A percentile compares a stretch with the other conserved stretches of the same genome.
Evolutionary conservation across 768 basidiomycete species (phyloP).

Genomic region (Lanmaoa pseudosensibilis): DNA sequence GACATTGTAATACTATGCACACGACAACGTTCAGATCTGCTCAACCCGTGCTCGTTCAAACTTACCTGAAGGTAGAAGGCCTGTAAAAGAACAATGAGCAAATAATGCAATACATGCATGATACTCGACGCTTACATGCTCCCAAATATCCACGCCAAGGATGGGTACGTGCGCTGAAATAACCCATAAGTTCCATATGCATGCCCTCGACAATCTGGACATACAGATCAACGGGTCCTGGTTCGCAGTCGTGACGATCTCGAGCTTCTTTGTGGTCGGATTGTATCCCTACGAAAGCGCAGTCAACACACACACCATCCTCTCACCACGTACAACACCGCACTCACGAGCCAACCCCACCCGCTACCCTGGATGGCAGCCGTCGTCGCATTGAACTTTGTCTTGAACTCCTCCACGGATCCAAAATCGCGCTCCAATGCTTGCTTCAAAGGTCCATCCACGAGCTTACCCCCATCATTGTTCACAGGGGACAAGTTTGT

Average conservation of each 20-base stretch:
- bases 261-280: constrained; percentile 65
- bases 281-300: constrained; percentile 61
- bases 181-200: constrained; percentile 7
- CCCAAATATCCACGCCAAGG: constrained; percentile 97
- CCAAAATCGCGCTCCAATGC: constrained; percentile 84
- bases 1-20: constrained; percentile 79
- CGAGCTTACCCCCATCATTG: constrained; percentile 62
- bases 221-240: constrained; percentile 87
- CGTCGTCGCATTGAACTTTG: constrained; percentile 80
- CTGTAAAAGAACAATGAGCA: constrained; percentile 31
- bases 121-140: constrained; percentile 59
- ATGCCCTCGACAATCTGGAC: constrained; percentile 14
- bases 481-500: constrained; percentile 84
- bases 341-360: constrained; percentile 93
- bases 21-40: constrained; percentile 17
- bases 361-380: constrained; percentile 95
- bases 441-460: constrained; percentile 66
- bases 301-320: background rate
- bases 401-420: constrained; percentile 83
- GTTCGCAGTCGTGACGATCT: constrained; percentile 91
- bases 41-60: background rate
- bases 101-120: constrained; percentile 6
- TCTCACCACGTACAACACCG: background rate
- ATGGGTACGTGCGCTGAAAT: constrained; percentile 77
- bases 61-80: constrained; percentile 60